phyloP scores from a whole-genome alignment of 306 rosid genomes.

The Prunus persica region Prunus_persica_NCBIv2 NC_034009.1:30014501-30015000 shows the following conservation, averaged over 20 bases:
- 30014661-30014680: too few species aligned
- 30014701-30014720: background rate
- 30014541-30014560: constrained; percentile 32
- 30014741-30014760: constrained; percentile 1
- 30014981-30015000: constrained; percentile 10
- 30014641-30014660: background rate
- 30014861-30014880: constrained; percentile 27
- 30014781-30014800: too few species aligned
- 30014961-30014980: constrained; percentile 9
- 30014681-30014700: background rate
- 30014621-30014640: too few species aligned
- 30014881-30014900: constrained; percentile 31
- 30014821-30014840: background rate
- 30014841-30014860: constrained; percentile 36
- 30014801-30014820: background rate
- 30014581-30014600: background rate
- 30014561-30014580: background rate
- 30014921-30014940: background rate
- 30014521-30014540: constrained; percentile 23
- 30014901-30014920: background rate
- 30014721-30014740: constrained; percentile 6
- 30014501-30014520: background rate
- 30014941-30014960: background rate
- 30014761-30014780: background rate
- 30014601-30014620: background rate